A percentile compares a stretch with the other conserved stretches of the same genome.
Conservation (phyloP, 2,329 filamentous ascomycete species). For the Tolypocladium guangdongense region DNA sequence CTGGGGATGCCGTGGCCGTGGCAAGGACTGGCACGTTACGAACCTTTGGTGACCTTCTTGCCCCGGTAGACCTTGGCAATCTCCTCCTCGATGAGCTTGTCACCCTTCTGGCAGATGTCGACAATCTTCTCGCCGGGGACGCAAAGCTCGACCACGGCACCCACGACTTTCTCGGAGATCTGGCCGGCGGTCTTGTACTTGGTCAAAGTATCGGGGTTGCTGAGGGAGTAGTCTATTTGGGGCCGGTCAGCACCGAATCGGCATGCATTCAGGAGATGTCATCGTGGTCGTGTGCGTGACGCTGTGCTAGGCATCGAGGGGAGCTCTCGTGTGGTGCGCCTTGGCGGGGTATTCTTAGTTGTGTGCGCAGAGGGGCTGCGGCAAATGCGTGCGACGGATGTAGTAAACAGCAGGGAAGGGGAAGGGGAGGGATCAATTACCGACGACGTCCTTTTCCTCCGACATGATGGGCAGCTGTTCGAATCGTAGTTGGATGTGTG, state of each 20-base stretch:
- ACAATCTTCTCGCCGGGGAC: conserved; percentile 86
- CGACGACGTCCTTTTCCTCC: conserved; percentile 33
- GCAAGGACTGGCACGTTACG: conserved; percentile 13
- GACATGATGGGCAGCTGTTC: conserved; percentile 27
- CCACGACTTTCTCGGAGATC: conserved; percentile 93
- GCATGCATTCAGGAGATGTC: neutral
- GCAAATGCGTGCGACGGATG: neutral
- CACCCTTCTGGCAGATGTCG: conserved; percentile 88
- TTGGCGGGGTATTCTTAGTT: conserved; percentile 10
- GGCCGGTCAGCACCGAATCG: neutral
- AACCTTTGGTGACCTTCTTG: conserved; percentile 92
- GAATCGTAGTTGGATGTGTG: neutral
- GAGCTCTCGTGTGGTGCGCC: neutral
- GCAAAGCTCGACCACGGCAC: conserved; percentile 64
- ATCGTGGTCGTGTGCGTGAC: conserved; percentile 4
- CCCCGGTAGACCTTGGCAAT: conserved; percentile 93
- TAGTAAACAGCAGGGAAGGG: neutral
- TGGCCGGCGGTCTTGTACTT: conserved; percentile 97
- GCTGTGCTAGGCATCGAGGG: neutral
- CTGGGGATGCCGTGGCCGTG: neutral
- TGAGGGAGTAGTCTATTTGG: conserved; percentile 68
- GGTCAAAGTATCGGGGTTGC: conserved; percentile 88
- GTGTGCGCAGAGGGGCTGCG: conserved; percentile 13
- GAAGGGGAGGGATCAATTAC: conserved; percentile 18
- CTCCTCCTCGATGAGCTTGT: conserved; percentile 90